phyloP scores from a whole-genome alignment of 2,329 filamentous ascomycete genomes.

The Sordariomycetes sp. region DNA sequence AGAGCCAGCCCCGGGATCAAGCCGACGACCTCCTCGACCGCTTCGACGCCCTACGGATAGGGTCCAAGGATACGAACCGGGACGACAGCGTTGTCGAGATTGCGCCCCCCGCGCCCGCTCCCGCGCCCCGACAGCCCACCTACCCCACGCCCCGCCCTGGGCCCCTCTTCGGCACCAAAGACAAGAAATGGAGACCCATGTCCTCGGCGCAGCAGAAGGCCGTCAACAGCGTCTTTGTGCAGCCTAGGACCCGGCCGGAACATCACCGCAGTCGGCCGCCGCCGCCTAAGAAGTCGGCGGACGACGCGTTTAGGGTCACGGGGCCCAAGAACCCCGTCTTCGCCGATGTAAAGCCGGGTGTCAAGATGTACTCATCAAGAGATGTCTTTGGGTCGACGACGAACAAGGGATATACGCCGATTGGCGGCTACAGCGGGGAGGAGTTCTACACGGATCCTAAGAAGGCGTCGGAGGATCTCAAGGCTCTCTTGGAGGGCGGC shows the following conservation, averaged over 20 bases:
- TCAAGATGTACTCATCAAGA: constrained; percentile 2
- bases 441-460: constrained; percentile 54
- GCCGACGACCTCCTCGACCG: constrained; percentile 7
- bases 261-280: constrained; percentile 34
- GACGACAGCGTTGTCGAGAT: constrained; percentile 8
- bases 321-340: constrained; percentile 15
- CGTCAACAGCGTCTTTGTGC: constrained; percentile 33
- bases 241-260: constrained; percentile 40
- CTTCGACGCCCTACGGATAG: constrained; percentile 9
- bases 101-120: constrained; percentile 3
- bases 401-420: constrained; percentile 3
- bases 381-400: constrained; percentile 6
- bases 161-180: constrained; percentile 7
- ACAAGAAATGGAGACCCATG: constrained; percentile 14
- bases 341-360: background rate
- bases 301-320: constrained; percentile 31
- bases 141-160: constrained; percentile 6
- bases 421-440: constrained; percentile 20
- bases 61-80: constrained; percentile 4
- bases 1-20: constrained; percentile 1
- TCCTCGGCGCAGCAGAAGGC: constrained; percentile 42
- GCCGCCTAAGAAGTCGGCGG: constrained; percentile 25
- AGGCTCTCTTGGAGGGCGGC: constrained; percentile 68
- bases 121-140: background rate
- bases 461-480: constrained; percentile 64